These are phyloP conservation scores for Fusarium papillatum DNA, from an alignment of 2,329 filamentous ascomycete species.

Conservation along the genomic window DNA sequence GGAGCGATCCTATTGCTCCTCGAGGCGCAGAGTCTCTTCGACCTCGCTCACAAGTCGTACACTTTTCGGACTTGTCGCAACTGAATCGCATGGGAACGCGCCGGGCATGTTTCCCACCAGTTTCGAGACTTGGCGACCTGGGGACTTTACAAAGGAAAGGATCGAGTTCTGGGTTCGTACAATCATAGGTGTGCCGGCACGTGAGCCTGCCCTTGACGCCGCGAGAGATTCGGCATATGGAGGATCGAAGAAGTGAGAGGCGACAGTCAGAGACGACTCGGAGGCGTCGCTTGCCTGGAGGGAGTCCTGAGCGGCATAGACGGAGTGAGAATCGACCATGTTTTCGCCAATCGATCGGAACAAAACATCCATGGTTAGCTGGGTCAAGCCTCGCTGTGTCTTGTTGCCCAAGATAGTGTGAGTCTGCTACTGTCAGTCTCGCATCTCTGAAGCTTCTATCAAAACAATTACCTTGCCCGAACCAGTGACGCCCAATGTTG, in stretches of 20 bases:
- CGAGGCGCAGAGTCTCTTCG: slow-evolving; percentile 40
- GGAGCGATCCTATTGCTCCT: slow-evolving; percentile 48
- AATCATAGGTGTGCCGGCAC: slow-evolving; percentile 78
- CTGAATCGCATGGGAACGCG: slow-evolving; percentile 47
- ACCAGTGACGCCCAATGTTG: slow-evolving; percentile 93
- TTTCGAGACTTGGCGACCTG: slow-evolving; percentile 32
- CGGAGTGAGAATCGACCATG: slow-evolving; percentile 73
- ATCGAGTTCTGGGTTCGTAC: slow-evolving; percentile 63
- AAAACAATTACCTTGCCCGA: slow-evolving; percentile 84
- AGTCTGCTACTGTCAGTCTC: slow-evolving; percentile 68
- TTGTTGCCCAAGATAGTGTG: slow-evolving; percentile 95
- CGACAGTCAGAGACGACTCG: slow-evolving; percentile 83
- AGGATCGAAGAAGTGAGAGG: slow-evolving; percentile 82
- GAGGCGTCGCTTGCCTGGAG: slow-evolving; percentile 83
- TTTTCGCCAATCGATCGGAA: slow-evolving; percentile 85
- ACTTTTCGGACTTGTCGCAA: slow-evolving; percentile 55
- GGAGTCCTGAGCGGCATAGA: slow-evolving; percentile 77
- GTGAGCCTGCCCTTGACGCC: slow-evolving; percentile 71
- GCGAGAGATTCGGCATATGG: slow-evolving; percentile 77
- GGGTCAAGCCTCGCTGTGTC: slow-evolving; percentile 88
- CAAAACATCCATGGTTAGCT: slow-evolving; percentile 90
- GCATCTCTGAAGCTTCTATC: slow-evolving; percentile 5
- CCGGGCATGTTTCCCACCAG: slow-evolving; percentile 39
- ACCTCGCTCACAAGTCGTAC: slow-evolving; percentile 57
- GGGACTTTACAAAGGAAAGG: slow-evolving; percentile 47